Conservation (phyloP, 2,329 filamentous ascomycete species). For the Botrytis tulipae region DNA sequence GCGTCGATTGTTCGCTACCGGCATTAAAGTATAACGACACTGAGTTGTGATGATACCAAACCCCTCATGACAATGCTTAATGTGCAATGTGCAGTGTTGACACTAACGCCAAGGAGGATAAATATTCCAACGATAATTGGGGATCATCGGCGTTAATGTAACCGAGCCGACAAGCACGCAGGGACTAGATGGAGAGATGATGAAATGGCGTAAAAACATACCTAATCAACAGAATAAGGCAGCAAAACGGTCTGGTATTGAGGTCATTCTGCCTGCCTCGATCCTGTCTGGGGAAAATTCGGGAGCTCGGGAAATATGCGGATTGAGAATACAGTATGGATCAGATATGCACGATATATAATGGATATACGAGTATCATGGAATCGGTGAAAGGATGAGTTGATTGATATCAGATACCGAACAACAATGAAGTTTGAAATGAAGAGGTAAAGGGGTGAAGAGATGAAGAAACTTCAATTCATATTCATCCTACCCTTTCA, state of each 20-base stretch:
- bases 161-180: neutral
- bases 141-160: neutral
- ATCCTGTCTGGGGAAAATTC: neutral
- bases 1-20: neutral
- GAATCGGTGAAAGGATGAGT: neutral
- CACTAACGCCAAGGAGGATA: neutral
- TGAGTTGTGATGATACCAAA: neutral
- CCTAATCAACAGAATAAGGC: neutral
- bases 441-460: neutral
- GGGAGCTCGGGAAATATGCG: neutral
- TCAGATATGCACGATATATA: neutral
- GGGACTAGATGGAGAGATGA: neutral
- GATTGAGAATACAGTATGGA: neutral
- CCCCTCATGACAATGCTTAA: neutral
- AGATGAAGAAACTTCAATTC: neutral
- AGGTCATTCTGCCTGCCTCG: neutral
- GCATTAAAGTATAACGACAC: neutral
- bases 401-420: neutral
- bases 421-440: neutral
- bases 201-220: neutral
- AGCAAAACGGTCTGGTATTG: neutral
- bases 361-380: neutral
- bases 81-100: neutral
- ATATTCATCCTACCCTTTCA: neutral
- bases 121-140: neutral